These are phyloP conservation scores for Beauveria australis DNA, from an alignment of 2,329 filamentous ascomycete genomes.

Conservation along the genomic window DNA sequence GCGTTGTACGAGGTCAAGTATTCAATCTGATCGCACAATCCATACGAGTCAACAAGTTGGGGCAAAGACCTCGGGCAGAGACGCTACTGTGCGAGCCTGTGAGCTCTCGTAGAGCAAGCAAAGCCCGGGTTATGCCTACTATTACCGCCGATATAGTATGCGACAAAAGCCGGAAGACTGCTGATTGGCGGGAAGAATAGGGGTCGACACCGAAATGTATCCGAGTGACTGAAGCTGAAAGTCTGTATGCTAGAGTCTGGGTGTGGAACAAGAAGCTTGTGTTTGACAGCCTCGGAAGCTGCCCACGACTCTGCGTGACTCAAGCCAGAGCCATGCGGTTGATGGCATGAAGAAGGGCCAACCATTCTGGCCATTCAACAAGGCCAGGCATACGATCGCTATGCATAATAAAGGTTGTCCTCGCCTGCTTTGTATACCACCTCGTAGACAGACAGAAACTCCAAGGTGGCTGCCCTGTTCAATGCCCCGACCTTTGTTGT, in stretches of 20 bases:
- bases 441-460: neutral
- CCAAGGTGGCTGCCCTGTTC: neutral
- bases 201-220: neutral
- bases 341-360: neutral
- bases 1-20: conserved; percentile 14
- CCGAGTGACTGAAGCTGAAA: neutral
- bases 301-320: neutral
- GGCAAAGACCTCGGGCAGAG: conserved; percentile 5
- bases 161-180: neutral
- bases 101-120: conserved; percentile 6
- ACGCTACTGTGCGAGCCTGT: conserved; percentile 10
- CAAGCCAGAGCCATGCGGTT: neutral
- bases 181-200: neutral
- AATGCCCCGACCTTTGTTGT: neutral
- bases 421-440: neutral
- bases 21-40: conserved; percentile 3
- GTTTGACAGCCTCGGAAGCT: neutral
- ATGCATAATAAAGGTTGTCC: neutral
- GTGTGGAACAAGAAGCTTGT: neutral
- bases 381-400: neutral
- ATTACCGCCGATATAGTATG: neutral
- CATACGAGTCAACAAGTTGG: conserved; percentile 10
- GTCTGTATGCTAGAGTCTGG: neutral
- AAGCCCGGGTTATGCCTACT: neutral
- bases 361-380: neutral